Conservation (phyloP, 2,329 filamentous ascomycete species). For the Colletotrichum tropicale region DNA sequence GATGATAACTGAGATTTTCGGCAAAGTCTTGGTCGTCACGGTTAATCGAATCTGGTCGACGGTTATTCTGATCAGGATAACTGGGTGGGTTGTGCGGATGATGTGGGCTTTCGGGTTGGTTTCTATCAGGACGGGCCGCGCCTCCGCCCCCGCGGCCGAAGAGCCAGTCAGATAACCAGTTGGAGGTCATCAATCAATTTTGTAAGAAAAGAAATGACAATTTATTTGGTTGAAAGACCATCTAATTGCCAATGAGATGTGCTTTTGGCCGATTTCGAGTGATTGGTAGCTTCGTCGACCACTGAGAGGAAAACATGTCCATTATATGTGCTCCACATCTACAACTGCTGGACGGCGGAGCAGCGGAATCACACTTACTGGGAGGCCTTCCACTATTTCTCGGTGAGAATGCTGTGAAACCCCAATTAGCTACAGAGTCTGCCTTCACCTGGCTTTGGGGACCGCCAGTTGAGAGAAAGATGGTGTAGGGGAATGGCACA, state of each 20-base stretch:
- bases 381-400: neutral
- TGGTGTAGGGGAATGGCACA: neutral
- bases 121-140: neutral
- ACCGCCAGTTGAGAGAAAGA: neutral
- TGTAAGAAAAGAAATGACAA: neutral
- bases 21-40: neutral
- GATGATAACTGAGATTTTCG: neutral
- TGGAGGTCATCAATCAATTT: neutral
- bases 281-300: neutral
- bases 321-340: neutral
- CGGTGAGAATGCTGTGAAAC: neutral
- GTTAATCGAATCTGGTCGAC: neutral
- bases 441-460: neutral
- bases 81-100: neutral
- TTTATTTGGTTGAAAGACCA: fast-evolving
- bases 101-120: neutral
- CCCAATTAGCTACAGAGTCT: neutral
- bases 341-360: neutral
- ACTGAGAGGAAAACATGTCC: neutral
- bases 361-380: neutral
- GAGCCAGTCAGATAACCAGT: neutral
- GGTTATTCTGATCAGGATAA: neutral
- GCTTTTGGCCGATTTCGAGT: neutral
- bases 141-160: neutral
- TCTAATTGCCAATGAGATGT: neutral